phyloP scores from a whole-genome alignment of 768 basidiomycete species.

The Tubosaeta sp. region DNA sequence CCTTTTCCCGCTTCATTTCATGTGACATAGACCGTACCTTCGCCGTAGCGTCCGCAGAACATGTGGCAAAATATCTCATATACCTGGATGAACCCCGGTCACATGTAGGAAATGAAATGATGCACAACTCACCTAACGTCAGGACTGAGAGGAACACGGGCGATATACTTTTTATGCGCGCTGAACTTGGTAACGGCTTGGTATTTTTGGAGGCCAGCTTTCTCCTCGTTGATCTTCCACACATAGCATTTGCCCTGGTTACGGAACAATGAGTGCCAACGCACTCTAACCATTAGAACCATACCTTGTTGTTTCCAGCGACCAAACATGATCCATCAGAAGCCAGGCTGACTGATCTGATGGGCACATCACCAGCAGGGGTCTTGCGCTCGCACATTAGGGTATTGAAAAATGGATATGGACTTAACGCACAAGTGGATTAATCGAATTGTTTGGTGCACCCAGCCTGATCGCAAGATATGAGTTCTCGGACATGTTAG shows the following conservation, averaged over 20 bases:
- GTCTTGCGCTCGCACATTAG: constrained; percentile 50
- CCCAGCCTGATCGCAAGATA: constrained; percentile 96
- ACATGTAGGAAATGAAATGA: constrained; percentile 8
- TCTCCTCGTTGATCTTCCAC: constrained; percentile 92
- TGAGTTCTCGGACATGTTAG: constrained; percentile 62
- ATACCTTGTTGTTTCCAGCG: constrained; percentile 94
- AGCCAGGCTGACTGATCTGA: constrained; percentile 90
- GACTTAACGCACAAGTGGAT: constrained; percentile 62
- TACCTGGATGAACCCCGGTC: constrained; percentile 15
- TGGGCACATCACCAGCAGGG: constrained; percentile 93
- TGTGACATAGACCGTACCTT: constrained; percentile 95
- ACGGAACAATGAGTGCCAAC: constrained; percentile 12
- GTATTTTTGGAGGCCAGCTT: constrained; percentile 70
- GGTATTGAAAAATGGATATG: constrained; percentile 13
- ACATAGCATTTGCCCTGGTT: constrained; percentile 91
- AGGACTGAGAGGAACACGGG: constrained; percentile 87
- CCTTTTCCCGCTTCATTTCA: constrained; percentile 86
- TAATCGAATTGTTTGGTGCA: constrained; percentile 99
- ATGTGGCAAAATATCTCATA: constrained; percentile 87
- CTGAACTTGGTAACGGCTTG: constrained; percentile 95
- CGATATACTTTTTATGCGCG: constrained; percentile 92
- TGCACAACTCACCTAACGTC: constrained; percentile 72
- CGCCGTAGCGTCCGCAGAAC: constrained; percentile 95
- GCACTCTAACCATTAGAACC: constrained; percentile 4
- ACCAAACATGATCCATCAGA: constrained; percentile 94